phyloP scores from a whole-genome alignment of 768 basidiomycete species.

The Kwoniella dejecticola region DNA sequence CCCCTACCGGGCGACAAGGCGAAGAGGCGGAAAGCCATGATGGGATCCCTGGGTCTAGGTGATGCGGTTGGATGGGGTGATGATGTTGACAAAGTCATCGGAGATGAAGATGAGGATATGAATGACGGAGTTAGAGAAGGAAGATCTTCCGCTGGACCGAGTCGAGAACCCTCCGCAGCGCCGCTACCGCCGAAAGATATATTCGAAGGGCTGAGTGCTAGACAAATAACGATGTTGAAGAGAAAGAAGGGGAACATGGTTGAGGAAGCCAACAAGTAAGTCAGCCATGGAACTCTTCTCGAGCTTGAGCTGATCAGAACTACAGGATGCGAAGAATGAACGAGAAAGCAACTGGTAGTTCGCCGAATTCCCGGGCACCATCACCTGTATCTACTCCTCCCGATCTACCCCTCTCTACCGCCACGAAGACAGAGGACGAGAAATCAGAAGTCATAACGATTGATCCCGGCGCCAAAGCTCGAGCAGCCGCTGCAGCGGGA shows the following conservation, averaged over 20 bases:
- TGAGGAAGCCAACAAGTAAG: constrained; percentile 51
- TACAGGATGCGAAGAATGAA: constrained; percentile 43
- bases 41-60: constrained; percentile 46
- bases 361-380: constrained; percentile 12
- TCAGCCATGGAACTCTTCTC: not conserved
- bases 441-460: constrained; percentile 43
- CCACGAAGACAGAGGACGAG: constrained; percentile 4
- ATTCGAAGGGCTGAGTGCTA: constrained; percentile 70
- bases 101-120: constrained; percentile 42
- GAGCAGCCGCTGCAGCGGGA: constrained; percentile 36
- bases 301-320: not conserved
- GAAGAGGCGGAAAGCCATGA: constrained; percentile 47
- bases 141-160: constrained; percentile 7
- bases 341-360: constrained; percentile 18
- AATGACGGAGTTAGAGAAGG: constrained; percentile 4
- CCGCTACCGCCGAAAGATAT: constrained; percentile 37
- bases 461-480: constrained; percentile 57
- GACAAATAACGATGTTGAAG: constrained; percentile 91
- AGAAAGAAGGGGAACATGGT: constrained; percentile 87
- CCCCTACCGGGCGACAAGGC: constrained; percentile 37
- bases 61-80: constrained; percentile 49
- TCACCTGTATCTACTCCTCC: constrained; percentile 30
- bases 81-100: constrained; percentile 49
- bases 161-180: constrained; percentile 9
- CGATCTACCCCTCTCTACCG: constrained; percentile 12